Percentiles rank a stretch among this genome's conserved stretches.
Evolutionary conservation across 768 basidiomycete genomes (phyloP).

Genomic region (Boletellus ananiceps): DNA sequence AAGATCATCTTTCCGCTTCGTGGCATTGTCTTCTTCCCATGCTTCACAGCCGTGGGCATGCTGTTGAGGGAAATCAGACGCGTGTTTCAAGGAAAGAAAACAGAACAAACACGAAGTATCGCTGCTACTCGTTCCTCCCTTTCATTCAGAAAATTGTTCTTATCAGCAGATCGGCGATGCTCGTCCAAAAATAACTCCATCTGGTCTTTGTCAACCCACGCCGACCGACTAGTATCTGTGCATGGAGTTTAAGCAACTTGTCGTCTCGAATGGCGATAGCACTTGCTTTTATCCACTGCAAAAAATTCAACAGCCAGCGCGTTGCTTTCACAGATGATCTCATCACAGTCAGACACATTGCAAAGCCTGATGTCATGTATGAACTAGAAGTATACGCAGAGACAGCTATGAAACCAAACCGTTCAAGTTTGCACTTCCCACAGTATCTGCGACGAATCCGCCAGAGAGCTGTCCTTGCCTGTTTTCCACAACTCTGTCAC

Average conservation of each 20-base stretch:
- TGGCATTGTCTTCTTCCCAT: background rate
- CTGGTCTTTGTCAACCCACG: slow-evolving; percentile 10
- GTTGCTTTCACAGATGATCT: background rate
- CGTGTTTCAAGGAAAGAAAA: background rate
- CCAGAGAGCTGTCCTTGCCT: slow-evolving; percentile 3
- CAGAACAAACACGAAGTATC: background rate
- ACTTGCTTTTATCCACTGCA: background rate
- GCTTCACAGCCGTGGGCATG: slow-evolving; percentile 1
- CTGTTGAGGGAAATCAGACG: background rate
- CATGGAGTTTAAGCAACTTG: background rate
- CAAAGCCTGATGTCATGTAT: slow-evolving; percentile 1
- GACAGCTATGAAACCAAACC: background rate
- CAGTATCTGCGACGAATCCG: slow-evolving; percentile 12
- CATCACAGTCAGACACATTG: background rate
- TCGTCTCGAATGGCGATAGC: background rate
- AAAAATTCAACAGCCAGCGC: background rate
- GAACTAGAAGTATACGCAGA: background rate
- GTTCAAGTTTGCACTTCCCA: background rate
- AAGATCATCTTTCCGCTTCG: background rate
- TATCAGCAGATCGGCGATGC: background rate
- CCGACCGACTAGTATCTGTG: background rate
- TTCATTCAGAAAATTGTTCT: background rate
- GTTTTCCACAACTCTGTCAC: slow-evolving; percentile 9
- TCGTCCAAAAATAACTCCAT: slow-evolving; percentile 7
- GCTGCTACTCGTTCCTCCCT: background rate